Evolutionary conservation across 345 rosid genomes (phyloP).

Genomic region (Corymbia maculata): DNA sequence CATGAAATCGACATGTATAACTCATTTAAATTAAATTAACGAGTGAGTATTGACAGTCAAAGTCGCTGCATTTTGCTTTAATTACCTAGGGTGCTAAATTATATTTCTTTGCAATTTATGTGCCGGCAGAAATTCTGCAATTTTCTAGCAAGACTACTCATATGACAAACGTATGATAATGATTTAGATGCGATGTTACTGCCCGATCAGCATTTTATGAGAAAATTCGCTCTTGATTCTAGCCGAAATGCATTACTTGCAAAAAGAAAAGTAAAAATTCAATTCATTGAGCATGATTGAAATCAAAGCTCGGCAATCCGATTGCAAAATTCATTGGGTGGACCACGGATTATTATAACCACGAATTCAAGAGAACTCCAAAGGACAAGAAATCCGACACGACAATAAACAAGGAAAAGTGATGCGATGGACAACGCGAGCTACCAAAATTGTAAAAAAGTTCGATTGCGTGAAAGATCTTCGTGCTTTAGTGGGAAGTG

Average conservation of each 20-base stretch:
- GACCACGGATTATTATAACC: neutral
- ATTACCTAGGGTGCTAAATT: neutral
- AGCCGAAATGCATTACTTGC: neutral
- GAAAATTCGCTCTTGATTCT: neutral
- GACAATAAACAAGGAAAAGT: neutral
- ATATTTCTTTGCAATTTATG: neutral
- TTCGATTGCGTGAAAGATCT: neutral
- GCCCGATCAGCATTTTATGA: neutral
- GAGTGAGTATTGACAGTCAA: neutral
- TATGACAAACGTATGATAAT: rapidly evolving
- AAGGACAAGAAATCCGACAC: rapidly evolving
- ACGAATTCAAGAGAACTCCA: no score
- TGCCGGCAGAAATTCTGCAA: neutral
- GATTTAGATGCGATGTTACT: neutral
- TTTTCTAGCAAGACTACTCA: neutral
- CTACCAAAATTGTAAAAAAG: neutral
- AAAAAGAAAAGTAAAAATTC: rapidly evolving
- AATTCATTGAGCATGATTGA: rapidly evolving
- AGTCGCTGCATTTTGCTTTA: neutral
- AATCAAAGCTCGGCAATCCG: neutral
- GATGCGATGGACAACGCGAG: neutral
- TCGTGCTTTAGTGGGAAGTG: neutral
- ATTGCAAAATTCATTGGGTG: rapidly evolving
- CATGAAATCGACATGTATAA: neutral
- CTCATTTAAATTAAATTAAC: neutral